A percentile compares a stretch with the other conserved stretches of the same genome.
These are phyloP conservation scores for Lachnellula willkommii DNA, from an alignment of 2,329 filamentous ascomycete species.

Conservation along the genomic window DNA sequence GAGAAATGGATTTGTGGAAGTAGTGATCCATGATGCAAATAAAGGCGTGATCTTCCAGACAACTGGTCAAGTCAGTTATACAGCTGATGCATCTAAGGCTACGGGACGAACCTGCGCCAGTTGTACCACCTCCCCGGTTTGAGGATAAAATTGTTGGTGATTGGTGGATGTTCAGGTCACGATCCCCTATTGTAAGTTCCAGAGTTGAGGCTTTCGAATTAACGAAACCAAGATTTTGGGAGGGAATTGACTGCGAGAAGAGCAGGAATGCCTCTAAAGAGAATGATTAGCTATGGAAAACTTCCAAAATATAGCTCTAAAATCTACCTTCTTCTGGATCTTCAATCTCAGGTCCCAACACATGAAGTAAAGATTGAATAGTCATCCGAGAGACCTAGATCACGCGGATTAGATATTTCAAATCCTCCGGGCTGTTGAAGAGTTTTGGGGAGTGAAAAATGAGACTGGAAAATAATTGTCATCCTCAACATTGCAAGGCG, in stretches of 20 bases:
- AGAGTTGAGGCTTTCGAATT: slow-evolving; percentile 62
- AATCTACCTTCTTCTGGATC: slow-evolving; percentile 56
- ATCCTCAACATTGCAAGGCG: too few relatives aligned
- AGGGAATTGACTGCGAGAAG: slow-evolving; percentile 70
- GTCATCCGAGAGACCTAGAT: slow-evolving; percentile 19
- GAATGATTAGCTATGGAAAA: slow-evolving; percentile 9
- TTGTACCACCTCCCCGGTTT: slow-evolving; percentile 65
- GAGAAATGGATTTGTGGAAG: slow-evolving; percentile 59
- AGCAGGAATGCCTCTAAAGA: slow-evolving; percentile 76
- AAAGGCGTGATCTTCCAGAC: slow-evolving; percentile 87
- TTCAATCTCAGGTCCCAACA: slow-evolving; percentile 45
- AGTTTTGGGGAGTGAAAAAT: too few relatives aligned
- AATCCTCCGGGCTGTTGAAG: too few relatives aligned
- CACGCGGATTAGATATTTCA: too few relatives aligned
- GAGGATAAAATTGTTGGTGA: slow-evolving; percentile 79
- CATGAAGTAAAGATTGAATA: slow-evolving; percentile 34
- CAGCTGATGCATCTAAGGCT: background rate
- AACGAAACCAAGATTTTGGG: slow-evolving; percentile 78
- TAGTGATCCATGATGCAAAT: slow-evolving; percentile 74
- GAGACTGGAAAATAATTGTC: too few relatives aligned
- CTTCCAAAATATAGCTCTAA: background rate
- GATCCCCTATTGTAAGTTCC: slow-evolving; percentile 61
- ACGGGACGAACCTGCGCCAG: slow-evolving; percentile 56
- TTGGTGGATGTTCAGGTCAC: slow-evolving; percentile 73
- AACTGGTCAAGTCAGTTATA: slow-evolving; percentile 44